Evolutionary conservation across 1,284 basidiomycete genomes (phyloP).

Genomic region (Naganishia sp.): DNA sequence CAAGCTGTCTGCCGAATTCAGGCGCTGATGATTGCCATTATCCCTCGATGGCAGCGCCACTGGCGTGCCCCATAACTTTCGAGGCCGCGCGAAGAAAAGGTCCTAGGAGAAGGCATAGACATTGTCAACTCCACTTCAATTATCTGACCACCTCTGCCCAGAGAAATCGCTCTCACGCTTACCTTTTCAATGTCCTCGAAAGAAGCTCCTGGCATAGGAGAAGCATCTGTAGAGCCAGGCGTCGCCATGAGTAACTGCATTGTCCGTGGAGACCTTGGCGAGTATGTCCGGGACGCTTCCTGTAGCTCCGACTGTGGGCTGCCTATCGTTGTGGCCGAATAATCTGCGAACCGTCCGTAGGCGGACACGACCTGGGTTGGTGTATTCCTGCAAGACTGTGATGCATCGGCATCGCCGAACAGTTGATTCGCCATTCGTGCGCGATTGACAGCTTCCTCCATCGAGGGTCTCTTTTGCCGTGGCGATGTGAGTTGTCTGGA

Average conservation of each 20-base stretch:
- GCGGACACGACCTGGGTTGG: too few relatives aligned
- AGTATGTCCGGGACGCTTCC: not conserved
- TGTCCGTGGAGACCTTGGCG: conserved; percentile 5
- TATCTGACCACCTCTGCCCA: not conserved
- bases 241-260: not conserved
- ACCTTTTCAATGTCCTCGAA: conserved; percentile 29
- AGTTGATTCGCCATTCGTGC: conserved; percentile 29
- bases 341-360: not conserved
- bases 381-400: not conserved
- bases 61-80: conserved; percentile 25
- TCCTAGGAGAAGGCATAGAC: conserved; percentile 7
- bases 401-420: conserved; percentile 4
- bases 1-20: not conserved
- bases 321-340: conserved; percentile 1
- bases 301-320: not conserved
- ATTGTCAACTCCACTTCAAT: not conserved
- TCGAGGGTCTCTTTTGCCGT: conserved; percentile 31
- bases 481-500: conserved; percentile 21
- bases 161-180: not conserved
- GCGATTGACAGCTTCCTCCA: conserved; percentile 33
- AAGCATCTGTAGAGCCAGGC: conserved; percentile 17
- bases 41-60: conserved; percentile 16
- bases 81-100: conserved; percentile 29
- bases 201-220: conserved; percentile 21
- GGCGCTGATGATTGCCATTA: not conserved